Evolutionary conservation across 176 grass and related monocot genomes (phyloP).

Genomic region (Puccinellia tenuiflora): DNA sequence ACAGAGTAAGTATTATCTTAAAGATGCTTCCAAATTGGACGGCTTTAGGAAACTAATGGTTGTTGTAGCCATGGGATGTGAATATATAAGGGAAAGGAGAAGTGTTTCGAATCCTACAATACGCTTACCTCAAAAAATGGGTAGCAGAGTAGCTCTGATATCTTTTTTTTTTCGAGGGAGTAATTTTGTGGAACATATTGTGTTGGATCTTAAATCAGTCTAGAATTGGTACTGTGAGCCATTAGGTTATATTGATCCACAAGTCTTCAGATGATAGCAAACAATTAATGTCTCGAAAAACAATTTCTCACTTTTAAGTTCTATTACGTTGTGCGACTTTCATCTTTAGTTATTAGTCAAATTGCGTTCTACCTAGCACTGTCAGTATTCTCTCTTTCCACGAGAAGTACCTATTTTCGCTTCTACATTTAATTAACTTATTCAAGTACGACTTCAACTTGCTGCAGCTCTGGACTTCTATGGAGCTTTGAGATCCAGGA

Average conservation of each 20-base stretch:
- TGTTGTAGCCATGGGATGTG: neutral
- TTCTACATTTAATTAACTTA: constrained; percentile 11
- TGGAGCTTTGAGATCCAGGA: constrained; percentile 86
- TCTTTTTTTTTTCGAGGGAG: neutral
- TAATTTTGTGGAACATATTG: neutral
- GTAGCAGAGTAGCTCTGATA: neutral
- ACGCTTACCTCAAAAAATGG: neutral
- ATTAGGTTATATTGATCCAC: neutral
- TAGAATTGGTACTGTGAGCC: neutral
- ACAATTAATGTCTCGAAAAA: neutral
- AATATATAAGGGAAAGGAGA: neutral
- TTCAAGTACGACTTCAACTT: constrained; percentile 8
- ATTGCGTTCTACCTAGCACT: neutral
- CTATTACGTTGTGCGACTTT: neutral
- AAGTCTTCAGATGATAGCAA: neutral
- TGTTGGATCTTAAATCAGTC: neutral
- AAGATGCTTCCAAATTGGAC: neutral
- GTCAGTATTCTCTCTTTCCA: neutral
- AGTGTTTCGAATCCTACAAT: neutral
- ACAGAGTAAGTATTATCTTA: no score
- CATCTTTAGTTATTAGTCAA: neutral
- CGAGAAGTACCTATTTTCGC: neutral
- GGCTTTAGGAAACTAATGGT: neutral
- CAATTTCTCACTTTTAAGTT: neutral
- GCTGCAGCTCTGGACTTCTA: constrained; percentile 87